Base-by-base conservation (phyloP, 768 basidiomycete species). In the Lenzites betulinus region DNA sequence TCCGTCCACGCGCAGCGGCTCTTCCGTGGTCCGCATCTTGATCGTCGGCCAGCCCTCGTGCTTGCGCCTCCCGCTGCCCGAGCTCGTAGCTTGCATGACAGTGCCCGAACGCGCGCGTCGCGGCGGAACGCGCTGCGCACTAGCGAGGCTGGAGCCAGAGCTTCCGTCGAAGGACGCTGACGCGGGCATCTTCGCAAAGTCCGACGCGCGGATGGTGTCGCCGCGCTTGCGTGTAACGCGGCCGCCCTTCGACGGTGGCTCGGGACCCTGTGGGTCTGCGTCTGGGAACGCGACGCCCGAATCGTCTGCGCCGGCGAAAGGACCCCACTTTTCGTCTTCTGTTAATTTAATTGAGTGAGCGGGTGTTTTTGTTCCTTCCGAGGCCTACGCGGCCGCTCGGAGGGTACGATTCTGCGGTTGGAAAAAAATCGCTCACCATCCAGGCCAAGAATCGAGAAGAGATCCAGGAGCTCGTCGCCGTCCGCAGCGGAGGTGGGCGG, bases 141-240 rank as follows among this genome's bases (percentile, higher is more conserved):
- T 20, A n/a, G 26, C 39, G 20, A 50, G 26, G 41, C 44, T n/a
- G 11, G 50, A 43, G 35, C 41, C 13, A 49, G 52, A 48, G 30
- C 38, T 26, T 22, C 55, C 46, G 36, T 50, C 52, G 28, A 54
- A 49, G 23, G 52, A 54, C 12, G 52, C 50, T 11, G 54, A 59
- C n/a, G 35, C 25, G 63, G 74, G 35, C 23, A 47, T 8, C 33
- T 59, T 43, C 15, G 63, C 20, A 49, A 74, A 78, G 62, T 81
- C 80, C n/a, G 77, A 83, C 50, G 78, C 81, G 52, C 76, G 82
- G 67, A 78, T 84, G 53, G 79, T 84, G 61, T 76, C 81, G 25
- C 76, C 82, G 18, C 83, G 79, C n/a, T 73, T 74, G 48, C 62
- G 62, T 20, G 48, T 25, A 7, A 33, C 35, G 7, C 55, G 42